phyloP scores from a whole-genome alignment of 306 rosid species.

The Quillaja saponaria region DNA sequence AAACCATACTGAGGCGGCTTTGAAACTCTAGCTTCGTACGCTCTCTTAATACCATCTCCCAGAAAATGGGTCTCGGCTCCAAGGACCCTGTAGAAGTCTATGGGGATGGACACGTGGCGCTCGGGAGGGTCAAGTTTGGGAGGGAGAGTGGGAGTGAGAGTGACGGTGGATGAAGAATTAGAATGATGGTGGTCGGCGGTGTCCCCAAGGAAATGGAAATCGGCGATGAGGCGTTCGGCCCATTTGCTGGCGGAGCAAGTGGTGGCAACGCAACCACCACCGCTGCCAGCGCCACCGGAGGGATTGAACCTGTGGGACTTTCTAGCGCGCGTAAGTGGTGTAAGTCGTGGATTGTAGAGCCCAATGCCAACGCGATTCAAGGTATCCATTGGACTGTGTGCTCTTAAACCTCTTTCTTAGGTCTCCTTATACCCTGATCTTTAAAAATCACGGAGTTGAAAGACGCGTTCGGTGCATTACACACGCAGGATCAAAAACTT shows the following conservation, averaged over 20 bases:
- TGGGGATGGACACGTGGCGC: slow-evolving; percentile 69
- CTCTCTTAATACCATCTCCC: slow-evolving; percentile 80
- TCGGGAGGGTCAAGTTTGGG: slow-evolving; percentile 50
- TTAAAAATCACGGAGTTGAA: too few relatives aligned
- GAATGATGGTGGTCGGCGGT: slow-evolving; percentile 40
- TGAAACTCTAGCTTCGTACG: slow-evolving; percentile 82
- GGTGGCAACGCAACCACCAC: slow-evolving; percentile 23
- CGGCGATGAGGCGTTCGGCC: slow-evolving; percentile 93
- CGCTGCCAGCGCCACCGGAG: slow-evolving; percentile 6
- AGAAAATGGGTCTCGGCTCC: slow-evolving; percentile 90
- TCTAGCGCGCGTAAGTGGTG: slow-evolving; percentile 12
- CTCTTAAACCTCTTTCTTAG: slow-evolving; percentile 34
- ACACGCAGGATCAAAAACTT: too few relatives aligned
- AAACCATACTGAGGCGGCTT: slow-evolving; percentile 88
- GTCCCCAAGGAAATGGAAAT: slow-evolving; percentile 85
- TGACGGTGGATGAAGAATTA: slow-evolving; percentile 39
- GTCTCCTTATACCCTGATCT: too few relatives aligned
- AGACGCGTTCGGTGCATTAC: too few relatives aligned
- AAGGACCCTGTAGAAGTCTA: slow-evolving; percentile 72
- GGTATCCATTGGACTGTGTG: slow-evolving; percentile 42
- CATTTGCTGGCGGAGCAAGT: slow-evolving; percentile 76
- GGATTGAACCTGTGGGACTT: slow-evolving; percentile 38
- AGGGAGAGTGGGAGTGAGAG: slow-evolving; percentile 44
- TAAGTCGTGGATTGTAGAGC: slow-evolving; percentile 37
- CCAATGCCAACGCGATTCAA: slow-evolving; percentile 49